A percentile compares a stretch with the other conserved stretches of the same genome.
Conservation (phyloP, 2,329 filamentous ascomycete species). For the Fusarium sororula region DNA sequence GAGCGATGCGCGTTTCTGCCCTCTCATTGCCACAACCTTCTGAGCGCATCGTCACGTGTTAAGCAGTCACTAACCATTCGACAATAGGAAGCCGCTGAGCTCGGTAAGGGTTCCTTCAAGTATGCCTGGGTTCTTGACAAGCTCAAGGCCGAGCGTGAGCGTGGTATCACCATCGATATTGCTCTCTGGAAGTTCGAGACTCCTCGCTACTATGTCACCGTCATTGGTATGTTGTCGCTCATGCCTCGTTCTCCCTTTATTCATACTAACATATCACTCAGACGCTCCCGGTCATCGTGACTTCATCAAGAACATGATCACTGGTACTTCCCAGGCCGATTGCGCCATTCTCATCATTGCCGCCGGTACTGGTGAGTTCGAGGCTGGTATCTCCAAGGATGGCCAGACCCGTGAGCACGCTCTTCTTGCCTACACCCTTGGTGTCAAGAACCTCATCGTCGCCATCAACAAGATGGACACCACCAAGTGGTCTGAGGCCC, state of each 20-base stretch:
- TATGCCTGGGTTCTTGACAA: slow-evolving; percentile 99
- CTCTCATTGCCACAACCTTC: slow-evolving; percentile 4
- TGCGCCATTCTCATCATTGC: slow-evolving; percentile 99
- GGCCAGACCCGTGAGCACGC: slow-evolving; percentile 99
- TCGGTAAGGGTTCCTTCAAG: slow-evolving; percentile 99
- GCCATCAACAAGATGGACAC: slow-evolving; percentile 99
- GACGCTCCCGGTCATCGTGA: slow-evolving; percentile 99
- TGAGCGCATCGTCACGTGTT: slow-evolving; percentile 14
- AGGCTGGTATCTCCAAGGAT: slow-evolving; percentile 99
- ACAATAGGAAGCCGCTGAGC: slow-evolving; percentile 91
- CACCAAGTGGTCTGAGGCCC: slow-evolving; percentile 95
- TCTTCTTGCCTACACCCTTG: slow-evolving; percentile 99
- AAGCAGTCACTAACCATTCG: slow-evolving; percentile 27
- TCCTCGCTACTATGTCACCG: slow-evolving; percentile 95
- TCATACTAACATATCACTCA: slow-evolving; percentile 51
- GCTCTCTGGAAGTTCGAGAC: slow-evolving; percentile 99
- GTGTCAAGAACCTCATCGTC: slow-evolving; percentile 99
- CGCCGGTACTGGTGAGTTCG: slow-evolving; percentile 99
- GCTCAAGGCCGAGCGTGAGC: slow-evolving; percentile 99
- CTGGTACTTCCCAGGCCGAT: slow-evolving; percentile 99
- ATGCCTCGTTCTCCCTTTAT: neutral
- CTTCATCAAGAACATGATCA: slow-evolving; percentile 99
- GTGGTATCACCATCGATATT: slow-evolving; percentile 99
- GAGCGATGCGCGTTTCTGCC: slow-evolving; percentile 9
- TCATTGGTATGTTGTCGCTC: slow-evolving; percentile 76